Conservation (phyloP, 2,329 filamentous ascomycete genomes). For the Lasiodiplodia sp. region DNA sequence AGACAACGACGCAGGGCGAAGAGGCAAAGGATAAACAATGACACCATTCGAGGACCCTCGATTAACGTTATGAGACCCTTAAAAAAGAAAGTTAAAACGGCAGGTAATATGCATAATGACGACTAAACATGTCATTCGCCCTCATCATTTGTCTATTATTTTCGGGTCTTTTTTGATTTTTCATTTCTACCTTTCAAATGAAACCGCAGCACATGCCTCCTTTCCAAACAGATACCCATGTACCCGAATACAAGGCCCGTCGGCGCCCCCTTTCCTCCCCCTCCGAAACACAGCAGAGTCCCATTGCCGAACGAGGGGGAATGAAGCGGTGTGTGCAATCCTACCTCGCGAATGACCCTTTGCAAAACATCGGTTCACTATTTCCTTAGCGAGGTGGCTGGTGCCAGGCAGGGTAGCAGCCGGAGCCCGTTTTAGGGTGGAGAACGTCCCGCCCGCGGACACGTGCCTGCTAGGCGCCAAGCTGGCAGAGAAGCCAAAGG, state of each 20-base stretch:
- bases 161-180: background rate
- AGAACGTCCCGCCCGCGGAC: background rate
- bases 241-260: background rate
- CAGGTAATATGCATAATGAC: slow-evolving; percentile 9
- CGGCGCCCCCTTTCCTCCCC: background rate
- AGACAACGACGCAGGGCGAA: slow-evolving; percentile 13
- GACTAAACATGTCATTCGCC: background rate
- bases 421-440: background rate
- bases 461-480: background rate
- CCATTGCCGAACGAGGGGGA: background rate
- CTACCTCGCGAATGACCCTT: background rate
- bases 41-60: slow-evolving; percentile 13
- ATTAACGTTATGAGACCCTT: background rate
- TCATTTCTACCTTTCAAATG: background rate
- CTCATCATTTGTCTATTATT: background rate
- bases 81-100: background rate
- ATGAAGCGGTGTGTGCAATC: background rate
- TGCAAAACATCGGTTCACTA: background rate
- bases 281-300: background rate
- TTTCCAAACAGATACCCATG: background rate
- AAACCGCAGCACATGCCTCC: background rate
- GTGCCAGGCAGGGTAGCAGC: background rate
- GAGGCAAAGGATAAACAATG: background rate
- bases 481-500: background rate
- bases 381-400: background rate